Percentiles rank a stretch among this genome's conserved stretches.
Evolutionary conservation across 2,329 filamentous ascomycete species (phyloP).

Genomic region (Xylariaceae sp.): DNA sequence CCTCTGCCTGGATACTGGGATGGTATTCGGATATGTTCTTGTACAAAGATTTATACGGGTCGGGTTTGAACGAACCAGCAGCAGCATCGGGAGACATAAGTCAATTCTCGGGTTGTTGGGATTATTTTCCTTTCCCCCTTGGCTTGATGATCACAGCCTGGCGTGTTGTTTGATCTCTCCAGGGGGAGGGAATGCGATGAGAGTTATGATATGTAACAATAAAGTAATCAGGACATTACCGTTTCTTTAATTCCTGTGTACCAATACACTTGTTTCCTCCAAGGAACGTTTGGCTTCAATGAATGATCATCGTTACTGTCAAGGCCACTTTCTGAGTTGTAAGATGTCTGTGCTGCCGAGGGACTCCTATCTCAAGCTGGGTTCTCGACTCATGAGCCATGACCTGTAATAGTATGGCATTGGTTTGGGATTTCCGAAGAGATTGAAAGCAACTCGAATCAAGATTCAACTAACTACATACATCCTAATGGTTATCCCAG

Average conservation of each 20-base stretch:
- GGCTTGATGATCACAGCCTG: constrained; percentile 8
- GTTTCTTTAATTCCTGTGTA: neutral
- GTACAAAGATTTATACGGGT: constrained; percentile 11
- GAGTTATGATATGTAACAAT: constrained; percentile 11
- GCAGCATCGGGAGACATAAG: constrained; percentile 14
- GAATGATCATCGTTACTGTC: too few species aligned
- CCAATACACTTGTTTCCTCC: neutral
- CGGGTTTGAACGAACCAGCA: constrained; percentile 16
- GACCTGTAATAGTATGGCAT: too few species aligned
- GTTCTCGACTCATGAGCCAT: too few species aligned
- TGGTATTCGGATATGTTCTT: constrained; percentile 11
- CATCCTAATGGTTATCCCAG: too few species aligned
- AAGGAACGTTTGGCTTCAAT: neutral
- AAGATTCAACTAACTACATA: too few species aligned
- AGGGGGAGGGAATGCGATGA: constrained; percentile 1
- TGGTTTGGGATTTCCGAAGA: too few species aligned
- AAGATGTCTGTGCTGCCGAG: too few species aligned
- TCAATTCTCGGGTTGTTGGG: constrained; percentile 10
- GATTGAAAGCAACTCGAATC: too few species aligned
- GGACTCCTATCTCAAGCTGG: too few species aligned
- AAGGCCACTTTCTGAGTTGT: too few species aligned
- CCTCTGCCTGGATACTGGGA: constrained; percentile 2
- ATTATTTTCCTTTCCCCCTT: constrained; percentile 5
- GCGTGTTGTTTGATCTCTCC: neutral
- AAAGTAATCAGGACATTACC: neutral